phyloP scores from a whole-genome alignment of 208 protist species.

The Leishmania braziliensis region DNA sequence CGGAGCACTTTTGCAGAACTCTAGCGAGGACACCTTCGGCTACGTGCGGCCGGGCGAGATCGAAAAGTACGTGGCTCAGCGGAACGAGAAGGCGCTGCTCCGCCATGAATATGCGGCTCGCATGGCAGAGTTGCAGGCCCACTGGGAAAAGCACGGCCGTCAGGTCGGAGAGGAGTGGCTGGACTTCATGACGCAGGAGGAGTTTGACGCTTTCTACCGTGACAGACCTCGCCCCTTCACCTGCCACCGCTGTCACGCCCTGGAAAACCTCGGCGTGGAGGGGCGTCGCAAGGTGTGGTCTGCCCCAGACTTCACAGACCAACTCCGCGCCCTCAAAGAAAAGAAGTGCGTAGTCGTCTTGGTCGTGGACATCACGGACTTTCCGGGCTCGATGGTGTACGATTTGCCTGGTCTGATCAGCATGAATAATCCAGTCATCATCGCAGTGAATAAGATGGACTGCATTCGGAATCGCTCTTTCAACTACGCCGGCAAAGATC shows the following conservation, averaged over 20 bases:
- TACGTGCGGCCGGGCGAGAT: constrained; percentile 80
- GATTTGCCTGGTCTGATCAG: constrained; percentile 89
- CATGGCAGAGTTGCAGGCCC: constrained; percentile 87
- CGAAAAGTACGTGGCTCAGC: constrained; percentile 71
- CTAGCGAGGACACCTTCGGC: constrained; percentile 69
- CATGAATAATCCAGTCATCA: constrained; percentile 93
- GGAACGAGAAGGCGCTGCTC: constrained; percentile 48
- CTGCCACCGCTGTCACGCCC: constrained; percentile 87
- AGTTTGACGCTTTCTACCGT: constrained; percentile 91
- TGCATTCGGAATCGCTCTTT: constrained; percentile 87
- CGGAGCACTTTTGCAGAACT: constrained; percentile 85
- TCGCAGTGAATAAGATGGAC: constrained; percentile 93
- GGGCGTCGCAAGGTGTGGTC: constrained; percentile 84
- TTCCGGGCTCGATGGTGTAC: constrained; percentile 91
- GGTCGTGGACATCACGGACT: constrained; percentile 92
- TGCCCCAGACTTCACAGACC: constrained; percentile 90
- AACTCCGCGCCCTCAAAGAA: constrained; percentile 82
- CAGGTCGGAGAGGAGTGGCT: constrained; percentile 92
- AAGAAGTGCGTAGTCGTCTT: constrained; percentile 86
- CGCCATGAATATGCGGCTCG: constrained; percentile 85
- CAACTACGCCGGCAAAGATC: constrained; percentile 78
- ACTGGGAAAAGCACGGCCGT: constrained; percentile 92
- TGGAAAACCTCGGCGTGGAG: constrained; percentile 85
- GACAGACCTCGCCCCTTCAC: constrained; percentile 71
- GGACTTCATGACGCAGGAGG: constrained; percentile 94